phyloP scores from a whole-genome alignment of 106 monocot genomes.

The Dioscorea dumetorum region DNA sequence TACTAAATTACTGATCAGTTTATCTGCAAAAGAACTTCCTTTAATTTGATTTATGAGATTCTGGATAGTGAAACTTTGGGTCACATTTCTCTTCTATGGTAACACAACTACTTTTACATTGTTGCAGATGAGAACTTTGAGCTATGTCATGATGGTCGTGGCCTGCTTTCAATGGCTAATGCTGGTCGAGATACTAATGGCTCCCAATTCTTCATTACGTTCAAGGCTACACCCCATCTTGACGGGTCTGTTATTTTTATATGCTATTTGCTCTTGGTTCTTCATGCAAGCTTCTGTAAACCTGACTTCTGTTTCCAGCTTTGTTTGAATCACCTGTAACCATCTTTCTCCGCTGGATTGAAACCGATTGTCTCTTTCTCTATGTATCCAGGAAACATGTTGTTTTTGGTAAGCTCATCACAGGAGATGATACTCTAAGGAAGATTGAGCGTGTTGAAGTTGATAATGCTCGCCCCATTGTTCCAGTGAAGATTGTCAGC shows the following conservation, averaged over 20 bases:
- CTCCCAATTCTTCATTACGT: slow-evolving; percentile 95
- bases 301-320: neutral
- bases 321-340: too few species aligned
- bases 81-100: too few species aligned
- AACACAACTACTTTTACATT: neutral
- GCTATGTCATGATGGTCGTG: slow-evolving; percentile 74
- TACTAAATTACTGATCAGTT: too few species aligned
- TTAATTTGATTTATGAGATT: too few species aligned
- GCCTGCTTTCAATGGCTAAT: slow-evolving; percentile 90
- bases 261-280: neutral
- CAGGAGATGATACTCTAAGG: slow-evolving; percentile 65
- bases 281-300: slow-evolving; percentile 1
- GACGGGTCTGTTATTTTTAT: slow-evolving; percentile 60
- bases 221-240: slow-evolving; percentile 77
- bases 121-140: slow-evolving; percentile 83
- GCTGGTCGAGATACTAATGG: slow-evolving; percentile 82
- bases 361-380: too few species aligned
- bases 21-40: too few species aligned
- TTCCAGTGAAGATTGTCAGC: slow-evolving; percentile 72
- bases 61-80: too few species aligned
- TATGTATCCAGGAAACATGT: slow-evolving; percentile 73
- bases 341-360: too few species aligned
- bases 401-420: slow-evolving; percentile 94
- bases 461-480: slow-evolving; percentile 46
- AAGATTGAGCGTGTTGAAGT: slow-evolving; percentile 78